Conservation (phyloP, 495 filamentous ascomycete genomes). For the Penicillium paradoxum region DNA sequence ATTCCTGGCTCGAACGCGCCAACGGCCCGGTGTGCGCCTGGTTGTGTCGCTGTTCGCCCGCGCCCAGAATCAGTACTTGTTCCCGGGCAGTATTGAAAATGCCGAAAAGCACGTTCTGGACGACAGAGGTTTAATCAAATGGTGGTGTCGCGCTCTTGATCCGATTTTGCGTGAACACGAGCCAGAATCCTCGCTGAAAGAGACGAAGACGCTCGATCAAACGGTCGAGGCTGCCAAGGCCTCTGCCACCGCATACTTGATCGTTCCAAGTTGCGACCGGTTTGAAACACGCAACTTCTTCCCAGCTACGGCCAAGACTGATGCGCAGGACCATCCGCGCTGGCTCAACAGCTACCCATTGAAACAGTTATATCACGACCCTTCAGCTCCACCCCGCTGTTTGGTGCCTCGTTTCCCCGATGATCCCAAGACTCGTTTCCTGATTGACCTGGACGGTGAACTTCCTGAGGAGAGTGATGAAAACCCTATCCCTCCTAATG, state of each 20-base stretch:
- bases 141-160: constrained; percentile 90
- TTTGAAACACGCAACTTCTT: constrained; percentile 65
- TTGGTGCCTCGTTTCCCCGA: constrained; percentile 90
- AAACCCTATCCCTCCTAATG: constrained; percentile 28
- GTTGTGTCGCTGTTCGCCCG: constrained; percentile 90
- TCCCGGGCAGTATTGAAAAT: constrained; percentile 86
- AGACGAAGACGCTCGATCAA: constrained; percentile 40
- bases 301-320: constrained; percentile 40
- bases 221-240: constrained; percentile 32
- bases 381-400: constrained; percentile 68
- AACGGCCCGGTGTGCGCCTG: constrained; percentile 62
- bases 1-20: constrained; percentile 62
- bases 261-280: constrained; percentile 78
- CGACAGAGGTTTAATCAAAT: constrained; percentile 81
- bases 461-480: constrained; percentile 41
- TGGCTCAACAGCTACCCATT: constrained; percentile 60
- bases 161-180: constrained; percentile 55
- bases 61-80: constrained; percentile 90
- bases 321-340: constrained; percentile 41
- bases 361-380: constrained; percentile 50
- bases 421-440: constrained; percentile 90
- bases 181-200: constrained; percentile 36
- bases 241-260: constrained; percentile 64
- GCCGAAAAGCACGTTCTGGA: constrained; percentile 85
- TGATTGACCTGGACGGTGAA: constrained; percentile 83